Base-by-base conservation (phyloP, 2,329 filamentous ascomycete genomes). In the Pleomassaria siparia region DNA sequence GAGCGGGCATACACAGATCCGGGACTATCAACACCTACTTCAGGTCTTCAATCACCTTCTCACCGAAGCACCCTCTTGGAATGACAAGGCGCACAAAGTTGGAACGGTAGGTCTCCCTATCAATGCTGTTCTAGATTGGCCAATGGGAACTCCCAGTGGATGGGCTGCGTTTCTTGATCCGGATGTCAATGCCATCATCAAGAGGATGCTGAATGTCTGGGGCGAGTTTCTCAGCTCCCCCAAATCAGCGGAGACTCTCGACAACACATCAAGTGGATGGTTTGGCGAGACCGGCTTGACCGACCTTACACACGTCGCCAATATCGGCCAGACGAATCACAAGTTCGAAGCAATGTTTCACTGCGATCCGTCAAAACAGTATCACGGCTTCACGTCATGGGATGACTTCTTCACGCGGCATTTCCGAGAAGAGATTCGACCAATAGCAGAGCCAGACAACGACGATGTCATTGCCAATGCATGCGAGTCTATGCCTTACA, bases 1-100 rank as follows among this genome's bases (percentile, higher is more conserved):
- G 0, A 82, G 80, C 1, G 85, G 84, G 1, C 74, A 77, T 44
- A 76, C 73, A 26, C 83, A 87, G 67, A 80, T 89, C 47, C 79
- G 81, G 8, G 79, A 87, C 69, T 87, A 86, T 56, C 47, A 77
- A 5, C 83, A 88, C 55, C 84, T 89, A 81, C 75, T 89, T n/a
- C n/a, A n/a, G n/a, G 16, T 88, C 8, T 73, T 89, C 42, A 87
- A 88, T 61, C 80, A 86, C 33, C 63, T 74, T 32, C 59, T 76
- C 32, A 67, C 59, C 9, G 65, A 62, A 11, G 72, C 72, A 1
- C 74, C 74, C 6, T 59, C 62, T 10, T 76, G 74, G 74, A 72
- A 55, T 30, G 67, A 75, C 49, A 58, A 62, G 9, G 59, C 68
- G 1, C 63, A 68, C 18, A 60, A 63, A 6, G 60, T 69, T 12